These are phyloP conservation scores for Mucor indicus DNA, from an alignment of 371 early-diverging fungal genomes.

Conservation along the genomic window DNA sequence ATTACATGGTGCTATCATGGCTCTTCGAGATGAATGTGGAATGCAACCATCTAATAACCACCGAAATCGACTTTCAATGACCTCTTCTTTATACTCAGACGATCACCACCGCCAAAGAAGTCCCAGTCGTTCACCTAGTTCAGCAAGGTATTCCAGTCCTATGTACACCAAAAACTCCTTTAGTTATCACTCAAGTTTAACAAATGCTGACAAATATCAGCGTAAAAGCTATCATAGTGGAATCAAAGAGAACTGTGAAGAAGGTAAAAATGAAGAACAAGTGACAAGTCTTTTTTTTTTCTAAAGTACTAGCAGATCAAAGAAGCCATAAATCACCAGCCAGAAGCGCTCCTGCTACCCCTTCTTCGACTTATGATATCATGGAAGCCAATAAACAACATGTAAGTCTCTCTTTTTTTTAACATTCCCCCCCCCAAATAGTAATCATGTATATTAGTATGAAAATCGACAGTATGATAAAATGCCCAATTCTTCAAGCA, in stretches of 20 bases:
- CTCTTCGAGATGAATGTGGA: conserved; percentile 37
- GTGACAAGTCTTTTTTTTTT: too few species aligned
- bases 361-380: conserved; percentile 6
- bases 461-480: conserved; percentile 1
- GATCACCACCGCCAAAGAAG: conserved; percentile 2
- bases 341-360: neutral
- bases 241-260: neutral
- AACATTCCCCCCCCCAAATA: too few species aligned
- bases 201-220: conserved; percentile 1
- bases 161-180: neutral
- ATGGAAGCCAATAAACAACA: conserved; percentile 1
- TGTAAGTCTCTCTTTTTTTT: neutral
- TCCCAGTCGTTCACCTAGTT: conserved; percentile 1
- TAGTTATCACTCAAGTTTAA: neutral
- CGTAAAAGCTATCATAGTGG: neutral
- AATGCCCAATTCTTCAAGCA: neutral
- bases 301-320: neutral
- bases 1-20: conserved; percentile 59
- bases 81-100: conserved; percentile 5
- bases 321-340: too few species aligned
- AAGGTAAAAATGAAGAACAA: too few species aligned
- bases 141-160: neutral
- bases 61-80: conserved; percentile 7
- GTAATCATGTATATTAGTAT: neutral
- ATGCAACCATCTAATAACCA: neutral